Conservation (phyloP, 805 yeast genomes). For the Kregervanrija fluxuum region DNA sequence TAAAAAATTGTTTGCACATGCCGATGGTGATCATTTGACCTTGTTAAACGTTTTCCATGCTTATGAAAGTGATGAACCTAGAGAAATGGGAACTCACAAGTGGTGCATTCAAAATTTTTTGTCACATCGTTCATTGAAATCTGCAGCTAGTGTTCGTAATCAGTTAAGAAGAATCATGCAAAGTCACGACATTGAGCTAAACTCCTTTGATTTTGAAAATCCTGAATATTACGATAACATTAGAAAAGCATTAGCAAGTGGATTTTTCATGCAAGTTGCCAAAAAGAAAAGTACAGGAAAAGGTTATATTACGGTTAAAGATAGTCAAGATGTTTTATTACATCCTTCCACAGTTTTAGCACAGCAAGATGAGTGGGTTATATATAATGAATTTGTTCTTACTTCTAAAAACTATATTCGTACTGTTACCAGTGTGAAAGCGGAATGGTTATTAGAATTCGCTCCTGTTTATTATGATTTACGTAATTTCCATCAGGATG, state of each 20-base stretch:
- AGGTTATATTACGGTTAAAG: slow-evolving; percentile 88
- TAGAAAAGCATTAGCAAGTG: slow-evolving; percentile 81
- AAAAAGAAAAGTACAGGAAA: slow-evolving; percentile 77
- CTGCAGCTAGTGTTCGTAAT: slow-evolving; percentile 80
- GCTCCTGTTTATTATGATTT: slow-evolving; percentile 69
- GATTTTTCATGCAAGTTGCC: slow-evolving; percentile 98
- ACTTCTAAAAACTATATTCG: slow-evolving; percentile 91
- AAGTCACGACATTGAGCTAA: slow-evolving; percentile 64
- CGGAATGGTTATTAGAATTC: slow-evolving; percentile 85
- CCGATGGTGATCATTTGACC: slow-evolving; percentile 93
- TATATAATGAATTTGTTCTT: slow-evolving; percentile 91
- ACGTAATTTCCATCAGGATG: slow-evolving; percentile 59
- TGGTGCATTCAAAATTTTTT: slow-evolving; percentile 94
- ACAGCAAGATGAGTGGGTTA: slow-evolving; percentile 87
- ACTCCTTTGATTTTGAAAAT: slow-evolving; percentile 60
- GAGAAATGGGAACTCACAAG: slow-evolving; percentile 53
- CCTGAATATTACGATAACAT: slow-evolving; percentile 67
- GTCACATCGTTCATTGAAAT: slow-evolving; percentile 72
- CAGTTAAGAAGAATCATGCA: slow-evolving; percentile 84
- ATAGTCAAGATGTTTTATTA: slow-evolving; percentile 88
- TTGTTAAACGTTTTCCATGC: slow-evolving; percentile 82
- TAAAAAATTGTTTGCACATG: slow-evolving; percentile 81
- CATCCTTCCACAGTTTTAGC: slow-evolving; percentile 91
- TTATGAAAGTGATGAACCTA: slow-evolving; percentile 69
- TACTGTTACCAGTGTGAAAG: slow-evolving; percentile 83